phyloP scores from a whole-genome alignment of 1,139 yeast species.

The Martiniozyma asiatica region DNA sequence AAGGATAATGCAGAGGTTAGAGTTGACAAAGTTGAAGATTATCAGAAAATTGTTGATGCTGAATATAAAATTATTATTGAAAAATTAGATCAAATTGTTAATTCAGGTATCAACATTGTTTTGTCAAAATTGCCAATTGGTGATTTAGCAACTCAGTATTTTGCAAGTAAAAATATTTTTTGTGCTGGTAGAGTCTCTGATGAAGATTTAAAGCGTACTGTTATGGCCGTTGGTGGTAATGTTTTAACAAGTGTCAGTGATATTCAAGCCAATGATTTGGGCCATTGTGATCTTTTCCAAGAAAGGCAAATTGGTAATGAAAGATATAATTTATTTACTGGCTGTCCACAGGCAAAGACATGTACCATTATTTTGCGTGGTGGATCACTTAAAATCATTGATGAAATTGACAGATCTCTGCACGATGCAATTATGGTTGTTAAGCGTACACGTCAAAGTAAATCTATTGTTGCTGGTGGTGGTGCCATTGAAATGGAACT shows the following conservation, averaged over 20 bases:
- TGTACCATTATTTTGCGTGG: slow-evolving; percentile 92
- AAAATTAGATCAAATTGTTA: slow-evolving; percentile 72
- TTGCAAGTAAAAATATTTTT: slow-evolving; percentile 91
- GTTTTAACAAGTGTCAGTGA: slow-evolving; percentile 86
- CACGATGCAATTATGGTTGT: slow-evolving; percentile 99
- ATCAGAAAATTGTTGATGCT: slow-evolving; percentile 94
- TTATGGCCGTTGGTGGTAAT: slow-evolving; percentile 88
- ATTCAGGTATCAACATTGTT: slow-evolving; percentile 85
- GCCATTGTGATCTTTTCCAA: slow-evolving; percentile 78
- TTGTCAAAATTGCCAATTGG: slow-evolving; percentile 94
- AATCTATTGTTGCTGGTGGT: slow-evolving; percentile 90
- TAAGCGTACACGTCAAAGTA: slow-evolving; percentile 83
- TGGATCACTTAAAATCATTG: slow-evolving; percentile 97
- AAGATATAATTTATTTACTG: slow-evolving; percentile 83
- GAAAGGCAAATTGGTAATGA: slow-evolving; percentile 95
- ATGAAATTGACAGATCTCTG: slow-evolving; percentile 93
- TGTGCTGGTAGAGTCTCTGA: slow-evolving; percentile 92
- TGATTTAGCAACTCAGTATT: slow-evolving; percentile 93
- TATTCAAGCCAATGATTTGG: slow-evolving; percentile 54
- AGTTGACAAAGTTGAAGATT: slow-evolving; percentile 84
- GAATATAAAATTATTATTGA: slow-evolving; percentile 92
- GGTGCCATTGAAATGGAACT: slow-evolving; percentile 99
- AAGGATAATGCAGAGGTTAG: slow-evolving; percentile 99
- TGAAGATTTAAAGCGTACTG: slow-evolving; percentile 88
- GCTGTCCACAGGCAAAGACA: slow-evolving; percentile 86